A percentile compares a stretch with the other conserved stretches of the same genome.
phyloP scores from a whole-genome alignment of 352 stramenopile species.

The Pythium vanterpoolii region DNA sequence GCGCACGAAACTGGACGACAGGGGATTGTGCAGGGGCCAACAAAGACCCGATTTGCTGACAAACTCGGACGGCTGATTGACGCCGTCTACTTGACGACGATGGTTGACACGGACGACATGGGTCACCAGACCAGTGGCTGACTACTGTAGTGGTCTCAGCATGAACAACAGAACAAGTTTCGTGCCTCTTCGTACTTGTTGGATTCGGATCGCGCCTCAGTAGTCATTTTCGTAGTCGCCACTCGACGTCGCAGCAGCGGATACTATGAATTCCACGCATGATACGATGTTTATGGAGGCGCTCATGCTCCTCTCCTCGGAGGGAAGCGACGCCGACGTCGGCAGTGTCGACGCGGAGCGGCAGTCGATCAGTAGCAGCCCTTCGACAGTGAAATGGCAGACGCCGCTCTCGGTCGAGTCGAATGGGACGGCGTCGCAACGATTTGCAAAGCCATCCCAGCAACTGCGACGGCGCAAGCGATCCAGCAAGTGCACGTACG shows the following conservation, averaged over 20 bases:
- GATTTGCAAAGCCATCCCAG: neutral
- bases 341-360: neutral
- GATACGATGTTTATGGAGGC: constrained; percentile 19
- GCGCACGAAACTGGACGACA: too few species aligned
- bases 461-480: neutral
- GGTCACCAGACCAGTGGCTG: neutral
- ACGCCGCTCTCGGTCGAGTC: neutral
- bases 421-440: neutral
- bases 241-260: neutral
- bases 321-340: constrained; percentile 8
- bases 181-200: too few species aligned
- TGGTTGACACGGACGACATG: neutral
- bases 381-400: neutral
- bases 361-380: neutral
- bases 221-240: neutral
- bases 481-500: constrained; percentile 52
- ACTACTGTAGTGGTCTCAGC: too few species aligned
- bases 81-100: neutral
- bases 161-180: too few species aligned
- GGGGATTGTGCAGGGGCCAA: too few species aligned
- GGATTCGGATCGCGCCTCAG: neutral
- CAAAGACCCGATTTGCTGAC: neutral
- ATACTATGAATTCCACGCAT: neutral
- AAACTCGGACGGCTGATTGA: neutral
- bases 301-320: constrained; percentile 20